Percentiles rank a stretch among this genome's conserved stretches.
These are phyloP conservation scores for Phytophthora pluvialis DNA, from an alignment of 352 stramenopile species.

Conservation along the genomic window DNA sequence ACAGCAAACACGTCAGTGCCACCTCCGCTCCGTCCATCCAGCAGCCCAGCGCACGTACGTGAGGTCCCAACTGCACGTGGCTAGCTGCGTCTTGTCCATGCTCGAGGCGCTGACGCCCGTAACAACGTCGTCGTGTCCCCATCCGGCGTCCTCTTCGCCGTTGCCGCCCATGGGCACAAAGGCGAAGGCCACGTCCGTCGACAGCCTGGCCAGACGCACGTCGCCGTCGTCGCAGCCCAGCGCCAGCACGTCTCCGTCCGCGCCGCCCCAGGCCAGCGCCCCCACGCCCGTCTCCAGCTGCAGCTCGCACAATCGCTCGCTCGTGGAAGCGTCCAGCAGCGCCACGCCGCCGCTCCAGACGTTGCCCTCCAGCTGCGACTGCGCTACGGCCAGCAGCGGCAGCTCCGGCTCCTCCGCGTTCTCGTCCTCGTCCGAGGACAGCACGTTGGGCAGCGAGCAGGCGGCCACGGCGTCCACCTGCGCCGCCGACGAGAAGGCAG, in stretches of 20 bases:
- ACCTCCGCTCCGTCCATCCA: neutral
- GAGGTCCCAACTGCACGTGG: slow-evolving; percentile 72
- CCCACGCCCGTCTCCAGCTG: slow-evolving; percentile 56
- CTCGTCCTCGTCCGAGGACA: slow-evolving; percentile 33
- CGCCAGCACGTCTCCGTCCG: slow-evolving; percentile 54
- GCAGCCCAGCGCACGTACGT: slow-evolving; percentile 43
- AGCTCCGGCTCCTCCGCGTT: slow-evolving; percentile 32
- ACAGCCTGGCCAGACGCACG: slow-evolving; percentile 52
- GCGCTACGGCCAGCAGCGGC: slow-evolving; percentile 63
- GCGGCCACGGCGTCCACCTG: slow-evolving; percentile 60
- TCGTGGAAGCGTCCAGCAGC: slow-evolving; percentile 51
- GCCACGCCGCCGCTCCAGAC: slow-evolving; percentile 69
- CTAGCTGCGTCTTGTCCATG: slow-evolving; percentile 53
- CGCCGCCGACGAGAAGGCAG: slow-evolving; percentile 33
- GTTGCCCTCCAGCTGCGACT: slow-evolving; percentile 80
- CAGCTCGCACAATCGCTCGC: slow-evolving; percentile 51
- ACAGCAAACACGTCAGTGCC: slow-evolving; percentile 1
- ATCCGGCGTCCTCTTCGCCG: slow-evolving; percentile 18
- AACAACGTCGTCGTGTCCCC: slow-evolving; percentile 77
- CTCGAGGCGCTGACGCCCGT: slow-evolving; percentile 55
- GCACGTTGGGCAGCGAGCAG: slow-evolving; percentile 29
- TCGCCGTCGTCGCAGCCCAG: slow-evolving; percentile 82
- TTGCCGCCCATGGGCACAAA: slow-evolving; percentile 43
- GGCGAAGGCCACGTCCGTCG: slow-evolving; percentile 42
- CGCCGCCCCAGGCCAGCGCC: slow-evolving; percentile 60